Conservation (phyloP, 768 basidiomycete species). For the Agrocybe praecox region DNA sequence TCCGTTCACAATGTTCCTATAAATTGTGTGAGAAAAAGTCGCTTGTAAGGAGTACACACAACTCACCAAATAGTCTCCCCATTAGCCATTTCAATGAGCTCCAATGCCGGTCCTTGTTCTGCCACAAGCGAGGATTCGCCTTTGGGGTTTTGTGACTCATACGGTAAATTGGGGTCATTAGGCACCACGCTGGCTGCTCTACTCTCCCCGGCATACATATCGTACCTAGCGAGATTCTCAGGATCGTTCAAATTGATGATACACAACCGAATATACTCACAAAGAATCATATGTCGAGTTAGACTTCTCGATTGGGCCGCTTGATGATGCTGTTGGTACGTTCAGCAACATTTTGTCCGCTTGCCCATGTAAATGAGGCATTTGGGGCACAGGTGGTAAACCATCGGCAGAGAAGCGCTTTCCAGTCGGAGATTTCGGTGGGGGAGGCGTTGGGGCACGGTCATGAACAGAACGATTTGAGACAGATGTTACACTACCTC, state of each 20-base stretch:
- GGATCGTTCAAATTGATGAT: constrained; percentile 21
- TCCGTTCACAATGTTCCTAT: constrained; percentile 83
- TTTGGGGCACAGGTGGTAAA: constrained; percentile 70
- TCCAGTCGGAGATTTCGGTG: constrained; percentile 54
- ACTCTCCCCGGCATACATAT: constrained; percentile 75
- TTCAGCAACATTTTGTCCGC: constrained; percentile 36
- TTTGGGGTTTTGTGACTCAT: constrained; percentile 30
- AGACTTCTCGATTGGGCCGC: constrained; percentile 59
- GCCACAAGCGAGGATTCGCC: constrained; percentile 31
- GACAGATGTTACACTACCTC: constrained; percentile 58
- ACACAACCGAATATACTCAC: constrained; percentile 47
- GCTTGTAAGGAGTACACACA: constrained; percentile 6
- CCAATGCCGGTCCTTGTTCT: constrained; percentile 64
- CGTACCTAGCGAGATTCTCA: constrained; percentile 53
- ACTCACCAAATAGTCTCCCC: constrained; percentile 85
- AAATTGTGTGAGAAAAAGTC: constrained; percentile 18
- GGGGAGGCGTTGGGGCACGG: constrained; percentile 85
- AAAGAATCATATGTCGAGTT: constrained; percentile 77
- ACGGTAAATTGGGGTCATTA: constrained; percentile 33
- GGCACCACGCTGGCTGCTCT: constrained; percentile 34
- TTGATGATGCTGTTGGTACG: constrained; percentile 38
- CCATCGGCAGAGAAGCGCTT: constrained; percentile 69
- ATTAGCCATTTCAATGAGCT: constrained; percentile 84
- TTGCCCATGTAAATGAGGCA: constrained; percentile 55
- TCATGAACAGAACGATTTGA: constrained; percentile 81